phyloP scores from a whole-genome alignment of 164 flowering plant species.

The Paratinospora sagittata region DNA sequence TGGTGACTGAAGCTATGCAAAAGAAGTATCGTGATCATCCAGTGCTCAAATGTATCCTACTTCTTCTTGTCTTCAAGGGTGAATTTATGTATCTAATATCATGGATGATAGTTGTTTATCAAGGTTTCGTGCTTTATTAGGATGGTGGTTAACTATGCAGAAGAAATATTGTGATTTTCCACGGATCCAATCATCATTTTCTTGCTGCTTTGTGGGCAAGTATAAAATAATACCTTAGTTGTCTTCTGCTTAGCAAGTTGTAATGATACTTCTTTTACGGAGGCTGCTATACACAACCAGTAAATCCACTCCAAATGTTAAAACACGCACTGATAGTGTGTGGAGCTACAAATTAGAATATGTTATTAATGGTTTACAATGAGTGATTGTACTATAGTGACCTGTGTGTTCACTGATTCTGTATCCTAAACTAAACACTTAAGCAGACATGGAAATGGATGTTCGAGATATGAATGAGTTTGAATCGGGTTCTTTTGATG shows the following conservation, averaged over 20 bases:
- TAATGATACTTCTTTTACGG: neutral
- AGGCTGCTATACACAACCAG: neutral
- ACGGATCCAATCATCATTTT: too few relatives aligned
- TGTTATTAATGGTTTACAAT: neutral
- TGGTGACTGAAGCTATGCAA: slow-evolving; percentile 74
- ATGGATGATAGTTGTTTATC: neutral
- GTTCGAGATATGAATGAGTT: slow-evolving; percentile 70
- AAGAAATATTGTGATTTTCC: neutral
- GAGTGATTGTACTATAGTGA: neutral
- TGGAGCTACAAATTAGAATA: neutral
- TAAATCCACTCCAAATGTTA: neutral
- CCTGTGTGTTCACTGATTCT: neutral
- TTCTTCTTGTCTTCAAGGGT: neutral
- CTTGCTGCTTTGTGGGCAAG: neutral
- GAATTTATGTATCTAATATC: neutral
- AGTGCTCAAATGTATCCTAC: slow-evolving; percentile 57
- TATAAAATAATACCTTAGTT: too few relatives aligned
- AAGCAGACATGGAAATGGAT: slow-evolving; percentile 62
- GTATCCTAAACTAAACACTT: slow-evolving; percentile 19
- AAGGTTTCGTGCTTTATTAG: neutral
- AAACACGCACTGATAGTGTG: too few relatives aligned
- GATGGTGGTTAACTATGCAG: neutral
- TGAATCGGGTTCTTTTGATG: slow-evolving; percentile 51
- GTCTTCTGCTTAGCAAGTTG: neutral
- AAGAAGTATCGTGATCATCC: slow-evolving; percentile 45